Conservation (phyloP, 306 rosid genomes). For the Alnus glutinosa region DNA sequence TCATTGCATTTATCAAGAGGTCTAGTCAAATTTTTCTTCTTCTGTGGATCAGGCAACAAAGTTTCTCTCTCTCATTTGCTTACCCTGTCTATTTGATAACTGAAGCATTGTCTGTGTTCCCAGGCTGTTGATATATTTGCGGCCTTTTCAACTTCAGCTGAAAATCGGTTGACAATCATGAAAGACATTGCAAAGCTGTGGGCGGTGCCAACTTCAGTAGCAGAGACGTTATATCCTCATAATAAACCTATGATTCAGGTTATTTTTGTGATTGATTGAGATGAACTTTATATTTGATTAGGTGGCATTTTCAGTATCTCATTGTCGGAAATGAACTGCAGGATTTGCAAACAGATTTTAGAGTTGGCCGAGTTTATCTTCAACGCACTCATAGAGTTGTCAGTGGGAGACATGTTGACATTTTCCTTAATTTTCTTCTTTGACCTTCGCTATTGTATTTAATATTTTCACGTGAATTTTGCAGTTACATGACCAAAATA, state of each 20-base stretch:
- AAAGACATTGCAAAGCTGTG: constrained; percentile 68
- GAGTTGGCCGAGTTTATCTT: constrained; percentile 76
- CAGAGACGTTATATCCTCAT: constrained; percentile 61
- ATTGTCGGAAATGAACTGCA: constrained; percentile 45
- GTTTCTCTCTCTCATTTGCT: not conserved
- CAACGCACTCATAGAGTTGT: constrained; percentile 48
- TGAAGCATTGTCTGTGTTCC: constrained; percentile 27
- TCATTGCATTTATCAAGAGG: constrained; percentile 71
- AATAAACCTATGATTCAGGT: constrained; percentile 82
- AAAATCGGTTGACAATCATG: constrained; percentile 67
- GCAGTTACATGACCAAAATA: constrained; percentile 46
- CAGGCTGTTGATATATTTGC: constrained; percentile 95
- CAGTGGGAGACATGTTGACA: constrained; percentile 35
- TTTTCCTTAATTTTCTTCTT: not conserved
- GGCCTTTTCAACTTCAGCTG: constrained; percentile 60
- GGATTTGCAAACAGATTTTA: constrained; percentile 54
- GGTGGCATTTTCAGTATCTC: constrained; percentile 32
- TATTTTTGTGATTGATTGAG: constrained; percentile 13
- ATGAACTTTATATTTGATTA: constrained; percentile 5
- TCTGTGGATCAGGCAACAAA: too few relatives aligned
- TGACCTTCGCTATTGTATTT: constrained; percentile 16
- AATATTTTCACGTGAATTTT: constrained; percentile 32
- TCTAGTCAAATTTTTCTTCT: constrained; percentile 11
- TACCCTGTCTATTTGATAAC: not conserved
- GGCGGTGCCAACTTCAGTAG: constrained; percentile 52